These are phyloP conservation scores for Tolypocladium inflatum DNA, from an alignment of 2,329 filamentous ascomycete genomes.

Conservation along the genomic window DNA sequence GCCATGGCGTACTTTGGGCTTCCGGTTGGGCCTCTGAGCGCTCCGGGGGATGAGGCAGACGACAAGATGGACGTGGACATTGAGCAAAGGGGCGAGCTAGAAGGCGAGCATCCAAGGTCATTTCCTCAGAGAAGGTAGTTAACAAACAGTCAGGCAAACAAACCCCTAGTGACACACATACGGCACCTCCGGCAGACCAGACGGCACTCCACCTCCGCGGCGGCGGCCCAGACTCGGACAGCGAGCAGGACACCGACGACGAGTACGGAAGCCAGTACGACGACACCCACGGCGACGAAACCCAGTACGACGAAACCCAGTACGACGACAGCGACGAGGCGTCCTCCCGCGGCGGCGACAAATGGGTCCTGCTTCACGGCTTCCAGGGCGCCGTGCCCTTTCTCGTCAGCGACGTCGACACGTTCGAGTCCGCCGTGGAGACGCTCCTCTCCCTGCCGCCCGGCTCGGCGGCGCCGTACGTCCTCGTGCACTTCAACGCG, in stretches of 20 bases:
- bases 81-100: background rate
- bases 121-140: background rate
- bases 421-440: slow-evolving; percentile 11
- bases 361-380: slow-evolving; percentile 12
- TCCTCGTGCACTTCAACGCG: slow-evolving; percentile 8
- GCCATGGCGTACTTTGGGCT: background rate
- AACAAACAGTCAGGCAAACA: background rate
- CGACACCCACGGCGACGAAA: background rate
- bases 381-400: slow-evolving; percentile 22
- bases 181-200: background rate
- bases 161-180: background rate
- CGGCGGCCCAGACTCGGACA: background rate
- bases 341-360: background rate
- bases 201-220: background rate
- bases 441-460: slow-evolving; percentile 12
- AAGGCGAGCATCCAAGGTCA: background rate
- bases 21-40: background rate
- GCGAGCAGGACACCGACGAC: background rate
- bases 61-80: too few species aligned
- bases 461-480: background rate
- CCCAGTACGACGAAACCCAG: background rate
- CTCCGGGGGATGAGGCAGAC: background rate
- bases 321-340: background rate
- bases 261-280: background rate
- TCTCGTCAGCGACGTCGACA: slow-evolving; percentile 8